Evolutionary conservation across 2,329 filamentous ascomycete species (phyloP).

Genomic region (Balansia obtecta): DNA sequence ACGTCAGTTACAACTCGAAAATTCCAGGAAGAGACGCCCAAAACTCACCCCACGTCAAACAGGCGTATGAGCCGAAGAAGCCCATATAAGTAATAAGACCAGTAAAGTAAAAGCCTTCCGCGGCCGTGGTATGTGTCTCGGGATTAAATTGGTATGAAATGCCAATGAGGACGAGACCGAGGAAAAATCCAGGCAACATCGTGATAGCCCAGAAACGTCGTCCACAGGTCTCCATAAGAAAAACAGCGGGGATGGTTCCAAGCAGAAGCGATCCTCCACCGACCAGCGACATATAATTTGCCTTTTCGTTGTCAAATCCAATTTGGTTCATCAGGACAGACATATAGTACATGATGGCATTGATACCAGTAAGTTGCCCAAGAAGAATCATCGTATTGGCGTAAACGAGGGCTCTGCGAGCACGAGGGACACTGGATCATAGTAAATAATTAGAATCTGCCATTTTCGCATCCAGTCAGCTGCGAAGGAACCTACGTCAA

Average conservation of each 20-base stretch:
- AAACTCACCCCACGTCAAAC: conserved; percentile 40
- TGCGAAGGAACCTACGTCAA: conserved; percentile 35
- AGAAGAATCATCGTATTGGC: conserved; percentile 59
- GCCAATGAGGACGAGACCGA: conserved; percentile 56
- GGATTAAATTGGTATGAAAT: conserved; percentile 45
- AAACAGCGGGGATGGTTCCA: conserved; percentile 54
- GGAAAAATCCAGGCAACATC: conserved; percentile 60
- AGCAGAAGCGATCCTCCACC: conserved; percentile 55
- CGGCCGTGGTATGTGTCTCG: conserved; percentile 29
- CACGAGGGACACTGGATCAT: conserved; percentile 37
- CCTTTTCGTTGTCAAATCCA: conserved; percentile 47
- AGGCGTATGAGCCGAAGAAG: conserved; percentile 56
- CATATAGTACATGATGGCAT: conserved; percentile 65
- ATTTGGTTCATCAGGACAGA: conserved; percentile 53
- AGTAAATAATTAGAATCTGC: not conserved
- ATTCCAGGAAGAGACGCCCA: not conserved
- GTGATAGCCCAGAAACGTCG: conserved; percentile 63
- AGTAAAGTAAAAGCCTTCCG: conserved; percentile 50
- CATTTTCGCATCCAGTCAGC: not conserved
- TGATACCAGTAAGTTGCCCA: conserved; percentile 59
- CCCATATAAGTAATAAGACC: conserved; percentile 58
- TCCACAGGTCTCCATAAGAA: conserved; percentile 61
- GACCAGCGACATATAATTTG: conserved; percentile 65
- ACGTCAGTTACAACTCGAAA: not conserved
- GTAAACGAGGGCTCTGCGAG: conserved; percentile 53